A percentile compares a stretch with the other conserved stretches of the same genome.
These are phyloP conservation scores for Hypoxylon sp. DNA, from an alignment of 2,329 filamentous ascomycete genomes.

Conservation along the genomic window DNA sequence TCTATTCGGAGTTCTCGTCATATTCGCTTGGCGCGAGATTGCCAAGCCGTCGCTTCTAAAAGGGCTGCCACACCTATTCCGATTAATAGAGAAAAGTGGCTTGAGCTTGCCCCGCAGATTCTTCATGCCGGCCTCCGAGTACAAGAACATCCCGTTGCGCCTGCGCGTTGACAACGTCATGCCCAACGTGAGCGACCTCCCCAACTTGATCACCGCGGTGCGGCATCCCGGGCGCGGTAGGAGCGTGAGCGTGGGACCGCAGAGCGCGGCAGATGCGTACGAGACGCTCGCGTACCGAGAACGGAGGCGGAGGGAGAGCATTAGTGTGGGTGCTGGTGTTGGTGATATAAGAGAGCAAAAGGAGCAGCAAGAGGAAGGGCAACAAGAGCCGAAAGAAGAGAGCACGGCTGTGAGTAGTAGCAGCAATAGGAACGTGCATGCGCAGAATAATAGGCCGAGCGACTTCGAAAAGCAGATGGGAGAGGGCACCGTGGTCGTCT, in stretches of 20 bases:
- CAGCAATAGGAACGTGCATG: not conserved
- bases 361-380: not conserved
- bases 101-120: conserved; percentile 87
- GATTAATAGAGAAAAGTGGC: conserved; percentile 83
- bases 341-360: conserved; percentile 53
- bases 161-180: conserved; percentile 86
- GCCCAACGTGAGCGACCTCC: conserved; percentile 88
- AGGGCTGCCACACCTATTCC: conserved; percentile 86
- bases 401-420: conserved; percentile 7
- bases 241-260: conserved; percentile 90
- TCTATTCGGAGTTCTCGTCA: conserved; percentile 81
- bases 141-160: conserved; percentile 82
- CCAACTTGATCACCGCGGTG: conserved; percentile 83
- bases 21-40: conserved; percentile 90
- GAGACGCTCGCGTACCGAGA: conserved; percentile 94
- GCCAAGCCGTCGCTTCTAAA: conserved; percentile 88
- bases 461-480: conserved; percentile 83
- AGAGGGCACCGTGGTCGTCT: conserved; percentile 65
- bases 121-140: conserved; percentile 91
- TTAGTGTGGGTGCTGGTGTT: conserved; percentile 50
- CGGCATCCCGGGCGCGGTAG: conserved; percentile 82
- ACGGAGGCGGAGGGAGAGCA: conserved; percentile 67
- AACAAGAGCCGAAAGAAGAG: not conserved
- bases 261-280: conserved; percentile 96
- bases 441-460: conserved; percentile 57